phyloP scores from a whole-genome alignment of 306 rosid species.

The Comarum palustre region DNA sequence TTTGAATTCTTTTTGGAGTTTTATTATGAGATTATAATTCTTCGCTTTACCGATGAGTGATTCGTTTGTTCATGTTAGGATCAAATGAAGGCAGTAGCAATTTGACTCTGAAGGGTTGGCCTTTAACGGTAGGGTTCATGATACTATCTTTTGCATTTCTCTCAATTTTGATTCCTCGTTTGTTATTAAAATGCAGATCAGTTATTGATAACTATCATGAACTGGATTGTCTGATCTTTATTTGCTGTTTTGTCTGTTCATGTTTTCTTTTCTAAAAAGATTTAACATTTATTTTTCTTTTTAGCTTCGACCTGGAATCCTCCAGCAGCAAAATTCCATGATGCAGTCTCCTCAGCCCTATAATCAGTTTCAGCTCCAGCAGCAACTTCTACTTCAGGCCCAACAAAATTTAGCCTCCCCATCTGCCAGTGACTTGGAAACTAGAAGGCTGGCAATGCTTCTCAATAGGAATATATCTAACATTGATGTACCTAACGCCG shows the following conservation, averaged over 20 bases:
- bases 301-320: slow-evolving; percentile 56
- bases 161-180: background rate
- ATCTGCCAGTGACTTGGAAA: slow-evolving; percentile 43
- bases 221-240: background rate
- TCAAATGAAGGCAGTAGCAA: slow-evolving; percentile 52
- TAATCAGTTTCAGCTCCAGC: slow-evolving; percentile 48
- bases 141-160: background rate
- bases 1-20: background rate
- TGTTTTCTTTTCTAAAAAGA: slow-evolving; percentile 14
- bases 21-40: background rate
- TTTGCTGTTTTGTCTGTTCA: background rate
- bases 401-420: slow-evolving; percentile 46
- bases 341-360: slow-evolving; percentile 49
- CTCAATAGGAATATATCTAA: slow-evolving; percentile 37
- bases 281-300: slow-evolving; percentile 15
- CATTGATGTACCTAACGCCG: slow-evolving; percentile 38
- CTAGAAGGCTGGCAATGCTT: slow-evolving; percentile 36
- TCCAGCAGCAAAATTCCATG: slow-evolving; percentile 44
- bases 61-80: slow-evolving; percentile 40
- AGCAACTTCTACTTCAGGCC: slow-evolving; percentile 51
- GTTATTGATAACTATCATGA: background rate
- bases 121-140: slow-evolving; percentile 51
- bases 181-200: background rate
- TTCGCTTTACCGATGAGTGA: slow-evolving; percentile 17
- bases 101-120: slow-evolving; percentile 71